Conservation (phyloP, 83 land plant genomes). For the Picea mariana region DNA sequence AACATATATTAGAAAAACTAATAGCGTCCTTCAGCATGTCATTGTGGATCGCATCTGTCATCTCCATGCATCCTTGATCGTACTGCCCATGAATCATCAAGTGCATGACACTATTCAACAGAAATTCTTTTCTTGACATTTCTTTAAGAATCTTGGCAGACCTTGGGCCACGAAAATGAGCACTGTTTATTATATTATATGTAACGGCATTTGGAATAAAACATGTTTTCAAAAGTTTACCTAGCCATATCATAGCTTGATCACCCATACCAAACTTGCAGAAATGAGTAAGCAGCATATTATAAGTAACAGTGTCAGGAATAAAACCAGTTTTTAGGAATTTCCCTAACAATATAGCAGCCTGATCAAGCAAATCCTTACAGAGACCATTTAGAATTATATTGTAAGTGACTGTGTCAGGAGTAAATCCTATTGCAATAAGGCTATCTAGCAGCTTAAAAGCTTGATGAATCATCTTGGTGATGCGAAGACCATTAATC, state of each 20-base stretch:
- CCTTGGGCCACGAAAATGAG: slow-evolving; percentile 21
- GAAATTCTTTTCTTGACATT: slow-evolving; percentile 25
- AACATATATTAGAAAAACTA: background rate
- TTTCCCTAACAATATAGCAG: slow-evolving; percentile 48
- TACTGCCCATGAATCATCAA: slow-evolving; percentile 24
- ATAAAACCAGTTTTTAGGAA: slow-evolving; percentile 62
- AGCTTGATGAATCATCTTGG: slow-evolving; percentile 39
- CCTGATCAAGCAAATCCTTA: slow-evolving; percentile 45
- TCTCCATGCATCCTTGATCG: background rate
- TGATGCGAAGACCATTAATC: slow-evolving; percentile 41
- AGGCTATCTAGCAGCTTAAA: slow-evolving; percentile 53
- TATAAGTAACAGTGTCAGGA: slow-evolving; percentile 56
- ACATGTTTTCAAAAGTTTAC: slow-evolving; percentile 31
- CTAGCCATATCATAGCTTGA: slow-evolving; percentile 51
- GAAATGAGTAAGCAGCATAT: slow-evolving; percentile 52
- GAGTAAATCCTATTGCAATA: slow-evolving; percentile 43
- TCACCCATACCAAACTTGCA: slow-evolving; percentile 53
- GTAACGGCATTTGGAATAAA: slow-evolving; percentile 50
- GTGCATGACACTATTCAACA: slow-evolving; percentile 59
- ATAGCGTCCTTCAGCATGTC: background rate
- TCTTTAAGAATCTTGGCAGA: slow-evolving; percentile 8
- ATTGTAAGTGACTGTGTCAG: slow-evolving; percentile 66
- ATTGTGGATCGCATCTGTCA: background rate
- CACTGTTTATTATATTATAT: slow-evolving; percentile 45
- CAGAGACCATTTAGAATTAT: slow-evolving; percentile 59